Conservation (phyloP, 1,284 basidiomycete genomes). For the Agroathelia rolfsii region DNA sequence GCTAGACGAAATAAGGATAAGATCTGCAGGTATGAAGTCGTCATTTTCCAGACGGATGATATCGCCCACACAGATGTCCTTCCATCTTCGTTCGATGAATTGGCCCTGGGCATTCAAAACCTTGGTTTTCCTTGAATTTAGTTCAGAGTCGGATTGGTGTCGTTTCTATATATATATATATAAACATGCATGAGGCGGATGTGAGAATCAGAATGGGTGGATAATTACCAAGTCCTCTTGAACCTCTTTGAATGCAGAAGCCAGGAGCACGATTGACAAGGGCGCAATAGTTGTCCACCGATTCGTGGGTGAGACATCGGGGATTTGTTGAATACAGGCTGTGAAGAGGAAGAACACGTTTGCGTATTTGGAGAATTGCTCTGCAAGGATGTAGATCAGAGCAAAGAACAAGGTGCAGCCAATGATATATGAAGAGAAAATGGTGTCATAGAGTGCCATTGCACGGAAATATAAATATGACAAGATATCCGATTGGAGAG, state of each 20-base stretch:
- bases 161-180: constrained; percentile 60
- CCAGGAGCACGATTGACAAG: constrained; percentile 81
- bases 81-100: constrained; percentile 81
- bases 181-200: background rate
- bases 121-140: constrained; percentile 80
- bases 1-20: constrained; percentile 80
- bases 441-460: too few species aligned
- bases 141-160: constrained; percentile 87
- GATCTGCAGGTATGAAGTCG: constrained; percentile 94
- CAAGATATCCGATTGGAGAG: too few species aligned
- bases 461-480: too few species aligned
- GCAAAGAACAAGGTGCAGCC: too few species aligned
- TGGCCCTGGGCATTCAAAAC: constrained; percentile 58
- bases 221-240: constrained; percentile 80
- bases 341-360: constrained; percentile 99
- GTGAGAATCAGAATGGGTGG: constrained; percentile 1
- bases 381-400: too few species aligned
- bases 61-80: constrained; percentile 88
- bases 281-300: constrained; percentile 93
- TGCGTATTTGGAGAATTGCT: constrained; percentile 98
- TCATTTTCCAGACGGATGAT: constrained; percentile 85
- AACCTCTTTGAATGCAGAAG: constrained; percentile 94
- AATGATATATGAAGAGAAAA: too few species aligned
- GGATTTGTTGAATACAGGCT: constrained; percentile 96
- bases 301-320: constrained; percentile 95